Evolutionary conservation across 2,329 filamentous ascomycete genomes (phyloP).

Genomic region (Mariannaea sp.): DNA sequence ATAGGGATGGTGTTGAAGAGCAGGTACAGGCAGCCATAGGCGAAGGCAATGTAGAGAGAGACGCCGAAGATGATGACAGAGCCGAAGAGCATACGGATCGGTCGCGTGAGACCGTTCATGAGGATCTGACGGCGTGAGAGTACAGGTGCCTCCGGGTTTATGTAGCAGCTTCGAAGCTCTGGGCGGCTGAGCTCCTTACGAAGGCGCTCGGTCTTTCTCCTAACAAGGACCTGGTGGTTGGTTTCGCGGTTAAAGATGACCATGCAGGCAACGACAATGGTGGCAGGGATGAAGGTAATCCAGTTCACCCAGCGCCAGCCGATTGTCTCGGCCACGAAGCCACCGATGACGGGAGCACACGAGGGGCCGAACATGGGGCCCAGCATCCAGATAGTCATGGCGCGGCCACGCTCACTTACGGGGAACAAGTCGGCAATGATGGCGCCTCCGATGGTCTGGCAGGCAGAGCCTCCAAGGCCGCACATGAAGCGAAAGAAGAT

Average conservation of each 20-base stretch:
- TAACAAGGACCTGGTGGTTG: conserved; percentile 53
- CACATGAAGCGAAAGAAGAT: conserved; percentile 64
- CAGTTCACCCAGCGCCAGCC: conserved; percentile 60
- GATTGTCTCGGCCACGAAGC: conserved; percentile 53
- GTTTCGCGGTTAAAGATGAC: conserved; percentile 47
- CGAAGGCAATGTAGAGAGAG: conserved; percentile 56
- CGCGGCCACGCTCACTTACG: conserved; percentile 51
- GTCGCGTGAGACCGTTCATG: conserved; percentile 58
- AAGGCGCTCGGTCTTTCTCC: conserved; percentile 53
- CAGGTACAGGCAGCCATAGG: conserved; percentile 58
- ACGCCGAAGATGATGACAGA: conserved; percentile 54
- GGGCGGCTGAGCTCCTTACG: conserved; percentile 50
- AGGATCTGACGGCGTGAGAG: conserved; percentile 33
- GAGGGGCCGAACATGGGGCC: conserved; percentile 64
- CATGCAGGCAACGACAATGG: conserved; percentile 33
- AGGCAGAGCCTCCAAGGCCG: conserved; percentile 62
- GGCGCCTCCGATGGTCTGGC: conserved; percentile 59
- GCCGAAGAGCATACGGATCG: conserved; percentile 55
- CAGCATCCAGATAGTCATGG: conserved; percentile 57
- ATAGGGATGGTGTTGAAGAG: conserved; percentile 60
- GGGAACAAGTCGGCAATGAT: conserved; percentile 61
- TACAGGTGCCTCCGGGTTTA: conserved; percentile 37
- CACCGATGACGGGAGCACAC: conserved; percentile 54
- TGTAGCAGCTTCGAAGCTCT: conserved; percentile 52
- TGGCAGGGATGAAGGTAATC: conserved; percentile 55